Conservation (phyloP, 176 grass and related monocot species). For the Carex scoparia region DNA sequence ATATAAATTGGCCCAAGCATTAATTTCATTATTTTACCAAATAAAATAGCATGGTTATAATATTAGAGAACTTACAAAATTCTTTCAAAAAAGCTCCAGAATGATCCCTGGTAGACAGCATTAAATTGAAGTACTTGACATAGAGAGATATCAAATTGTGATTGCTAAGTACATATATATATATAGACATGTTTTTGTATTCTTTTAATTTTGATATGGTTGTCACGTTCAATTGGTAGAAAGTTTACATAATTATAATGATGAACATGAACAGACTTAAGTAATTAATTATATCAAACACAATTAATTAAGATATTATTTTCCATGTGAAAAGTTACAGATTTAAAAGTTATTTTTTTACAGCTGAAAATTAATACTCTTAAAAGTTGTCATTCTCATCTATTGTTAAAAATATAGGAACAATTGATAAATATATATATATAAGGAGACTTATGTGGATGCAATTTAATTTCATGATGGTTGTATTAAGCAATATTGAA, state of each 20-base stretch:
- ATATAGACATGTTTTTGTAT: background rate
- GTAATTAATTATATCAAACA: background rate
- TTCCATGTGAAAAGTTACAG: background rate
- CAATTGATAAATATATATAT: background rate
- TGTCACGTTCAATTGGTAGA: background rate
- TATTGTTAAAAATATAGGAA: background rate
- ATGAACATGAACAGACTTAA: background rate
- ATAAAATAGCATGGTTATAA: background rate
- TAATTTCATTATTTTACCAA: background rate
- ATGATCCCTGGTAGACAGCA: background rate
- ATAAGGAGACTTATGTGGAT: background rate
- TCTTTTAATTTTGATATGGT: background rate
- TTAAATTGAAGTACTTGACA: background rate
- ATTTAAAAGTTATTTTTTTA: background rate
- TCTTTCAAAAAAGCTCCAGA: background rate
- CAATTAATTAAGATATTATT: background rate
- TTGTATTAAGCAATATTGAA: no score
- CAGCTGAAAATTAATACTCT: background rate
- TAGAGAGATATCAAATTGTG: background rate
- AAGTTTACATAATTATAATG: background rate
- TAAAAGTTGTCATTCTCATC: background rate
- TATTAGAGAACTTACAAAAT: background rate
- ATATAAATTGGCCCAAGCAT: no score
- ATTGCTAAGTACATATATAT: background rate
- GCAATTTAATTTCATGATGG: background rate